These are phyloP conservation scores for Teratosphaeria zuluensis DNA, from an alignment of 2,329 filamentous ascomycete genomes.

Conservation along the genomic window DNA sequence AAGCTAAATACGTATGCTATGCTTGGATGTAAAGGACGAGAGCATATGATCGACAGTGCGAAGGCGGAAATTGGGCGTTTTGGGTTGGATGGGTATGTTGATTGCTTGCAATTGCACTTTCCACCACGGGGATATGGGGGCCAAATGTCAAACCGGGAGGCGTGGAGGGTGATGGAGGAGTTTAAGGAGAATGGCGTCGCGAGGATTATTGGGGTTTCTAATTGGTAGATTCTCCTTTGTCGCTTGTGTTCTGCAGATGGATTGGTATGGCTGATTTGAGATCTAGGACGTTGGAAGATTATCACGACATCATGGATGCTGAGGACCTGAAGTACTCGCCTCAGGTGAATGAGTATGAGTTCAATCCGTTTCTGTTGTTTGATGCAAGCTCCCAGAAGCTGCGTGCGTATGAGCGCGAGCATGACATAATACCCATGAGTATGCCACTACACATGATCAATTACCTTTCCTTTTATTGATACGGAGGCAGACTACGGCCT, in stretches of 20 bases:
- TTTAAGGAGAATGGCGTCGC: background rate
- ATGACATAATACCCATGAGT: background rate
- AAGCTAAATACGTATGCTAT: background rate
- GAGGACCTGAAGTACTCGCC: background rate
- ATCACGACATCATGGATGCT: background rate
- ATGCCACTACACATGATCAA: background rate
- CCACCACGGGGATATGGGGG: background rate
- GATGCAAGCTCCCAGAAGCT: background rate
- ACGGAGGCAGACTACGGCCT: background rate
- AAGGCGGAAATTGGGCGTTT: background rate
- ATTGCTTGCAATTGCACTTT: background rate
- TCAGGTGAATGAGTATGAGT: background rate
- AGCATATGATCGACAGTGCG: background rate
- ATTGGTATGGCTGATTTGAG: background rate
- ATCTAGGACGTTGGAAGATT: background rate
- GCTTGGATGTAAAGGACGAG: background rate
- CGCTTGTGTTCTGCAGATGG: background rate
- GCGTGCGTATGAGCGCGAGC: background rate
- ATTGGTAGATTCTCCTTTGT: background rate
- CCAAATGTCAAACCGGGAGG: background rate
- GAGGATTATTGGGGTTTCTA: background rate
- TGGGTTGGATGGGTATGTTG: background rate
- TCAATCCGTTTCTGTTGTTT: background rate
- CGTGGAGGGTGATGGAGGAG: background rate
- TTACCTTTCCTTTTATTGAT: background rate